Evolutionary conservation across 306 rosid species (phyloP), one percentile per base, ranked within the genome.

Genomic region (Herpetospermum pedunculosum): DNA sequence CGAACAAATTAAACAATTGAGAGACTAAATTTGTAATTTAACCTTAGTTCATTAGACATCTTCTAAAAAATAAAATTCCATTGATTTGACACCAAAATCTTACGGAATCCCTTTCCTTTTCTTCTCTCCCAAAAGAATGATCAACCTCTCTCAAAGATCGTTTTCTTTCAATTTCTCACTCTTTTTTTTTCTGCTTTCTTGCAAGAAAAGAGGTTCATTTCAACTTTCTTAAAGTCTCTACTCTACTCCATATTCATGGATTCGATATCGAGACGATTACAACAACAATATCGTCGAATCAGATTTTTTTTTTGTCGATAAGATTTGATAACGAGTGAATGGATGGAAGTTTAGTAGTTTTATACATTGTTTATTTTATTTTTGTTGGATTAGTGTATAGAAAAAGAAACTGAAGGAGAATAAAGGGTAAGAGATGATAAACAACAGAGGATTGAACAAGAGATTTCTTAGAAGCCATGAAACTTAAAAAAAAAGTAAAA

Each of bases 81-180:
- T 60, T 32, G 50, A 65, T 38, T 65, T 40, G 72, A 65, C 72
- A 65, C 10, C 32, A 65, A 37, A 38, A 63, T 63, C 70, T 63
- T 37, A 35, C 29, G 4, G 28, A 64, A 64, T 64, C 71, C 1
- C 29, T 16, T 37, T 40, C 28, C 72, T 23, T 37, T 40, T 65
- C 72, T 60, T 60, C 69, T 60, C 69, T 55, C n/a, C 30, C 32
- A 53, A 53, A 58, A 28, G 65, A 28, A 29, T 58, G 18, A 25
- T 25, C 34, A 52, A 19, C 58, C 62, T 58, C 38, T 15, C 65
- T 14, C 2, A 13, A 10, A 55, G 0, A 25, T 55, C 34, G 4
- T 21, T 19, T 0, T 40, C 50, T 19, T 15, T 55, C 62, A 0
- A 3, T 54, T 6, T 9, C 7, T 54, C 32, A 23, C 16, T 52